Evolutionary conservation across 2,329 filamentous ascomycete species (phyloP).

Genomic region (Fusarium metavorans): DNA sequence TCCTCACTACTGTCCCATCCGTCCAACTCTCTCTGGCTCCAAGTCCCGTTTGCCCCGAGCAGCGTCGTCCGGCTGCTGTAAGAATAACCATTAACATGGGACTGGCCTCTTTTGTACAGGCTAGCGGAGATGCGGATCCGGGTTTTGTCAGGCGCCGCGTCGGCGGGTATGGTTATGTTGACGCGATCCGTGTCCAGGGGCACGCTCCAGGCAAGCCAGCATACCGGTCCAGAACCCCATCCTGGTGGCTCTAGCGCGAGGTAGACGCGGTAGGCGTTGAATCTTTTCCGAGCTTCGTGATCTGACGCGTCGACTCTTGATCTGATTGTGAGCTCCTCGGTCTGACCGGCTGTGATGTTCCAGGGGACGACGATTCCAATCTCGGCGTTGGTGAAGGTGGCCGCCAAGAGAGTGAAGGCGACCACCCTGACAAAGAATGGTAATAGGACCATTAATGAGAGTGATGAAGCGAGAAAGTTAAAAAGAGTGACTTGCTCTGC

Average conservation of each 20-base stretch:
- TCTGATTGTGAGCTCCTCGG: constrained; percentile 25
- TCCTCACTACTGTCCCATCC: constrained; percentile 27
- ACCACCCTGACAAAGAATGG: constrained; percentile 16
- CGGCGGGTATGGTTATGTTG: constrained; percentile 41
- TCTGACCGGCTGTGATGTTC: constrained; percentile 36
- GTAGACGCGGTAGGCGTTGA: constrained; percentile 38
- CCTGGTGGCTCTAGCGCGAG: constrained; percentile 36
- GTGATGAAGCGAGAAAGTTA: not conserved
- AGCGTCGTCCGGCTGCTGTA: constrained; percentile 28
- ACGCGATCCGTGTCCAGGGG: constrained; percentile 30
- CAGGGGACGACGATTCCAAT: constrained; percentile 31
- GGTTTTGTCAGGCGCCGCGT: constrained; percentile 36
- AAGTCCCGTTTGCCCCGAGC: constrained; percentile 37
- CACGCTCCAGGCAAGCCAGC: constrained; percentile 33
- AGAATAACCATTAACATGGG: constrained; percentile 28
- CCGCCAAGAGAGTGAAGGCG: constrained; percentile 30
- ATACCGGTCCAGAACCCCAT: constrained; percentile 36
- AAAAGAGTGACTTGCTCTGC: not conserved
- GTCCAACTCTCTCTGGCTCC: constrained; percentile 39
- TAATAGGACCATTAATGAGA: constrained; percentile 25
- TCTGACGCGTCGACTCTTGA: constrained; percentile 19
- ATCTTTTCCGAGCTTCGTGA: constrained; percentile 20
- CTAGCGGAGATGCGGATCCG: constrained; percentile 26
- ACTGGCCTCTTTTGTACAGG: constrained; percentile 24
- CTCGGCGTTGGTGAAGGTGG: constrained; percentile 3